phyloP scores from a whole-genome alignment of 805 yeast species.

The Wickerhamiella domercqiae region DNA sequence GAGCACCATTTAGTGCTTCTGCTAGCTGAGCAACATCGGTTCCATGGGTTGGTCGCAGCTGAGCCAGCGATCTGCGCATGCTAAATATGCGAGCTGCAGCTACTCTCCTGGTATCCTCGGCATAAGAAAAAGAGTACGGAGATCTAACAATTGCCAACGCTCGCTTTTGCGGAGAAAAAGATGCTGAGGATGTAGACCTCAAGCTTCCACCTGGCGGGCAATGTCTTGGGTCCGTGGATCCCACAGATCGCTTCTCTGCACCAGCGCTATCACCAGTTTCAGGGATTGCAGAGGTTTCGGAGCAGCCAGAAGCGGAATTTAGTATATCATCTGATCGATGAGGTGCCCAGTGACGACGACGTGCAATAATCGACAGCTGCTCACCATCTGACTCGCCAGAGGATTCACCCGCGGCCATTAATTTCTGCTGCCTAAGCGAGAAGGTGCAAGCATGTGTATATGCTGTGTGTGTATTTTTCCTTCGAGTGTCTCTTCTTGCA shows the following conservation, averaged over 20 bases:
- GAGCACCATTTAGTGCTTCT: not conserved
- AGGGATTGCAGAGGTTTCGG: too few species aligned
- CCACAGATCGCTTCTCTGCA: too few species aligned
- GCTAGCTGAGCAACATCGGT: not conserved
- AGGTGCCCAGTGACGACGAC: too few species aligned
- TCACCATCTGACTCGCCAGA: not conserved
- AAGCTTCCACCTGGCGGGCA: not conserved
- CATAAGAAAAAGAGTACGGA: slow-evolving; percentile 14
- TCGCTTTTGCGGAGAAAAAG: not conserved
- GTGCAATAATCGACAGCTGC: not conserved
- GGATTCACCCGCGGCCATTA: too few species aligned
- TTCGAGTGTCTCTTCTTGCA: too few species aligned
- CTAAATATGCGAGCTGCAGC: slow-evolving; percentile 13
- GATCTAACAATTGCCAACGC: slow-evolving; percentile 4
- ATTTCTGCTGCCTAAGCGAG: too few species aligned
- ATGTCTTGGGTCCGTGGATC: too few species aligned
- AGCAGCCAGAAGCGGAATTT: too few species aligned
- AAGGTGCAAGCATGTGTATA: too few species aligned
- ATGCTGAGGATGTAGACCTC: not conserved
- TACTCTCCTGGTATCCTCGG: slow-evolving; percentile 11
- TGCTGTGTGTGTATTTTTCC: too few species aligned
- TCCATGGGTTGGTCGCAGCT: not conserved
- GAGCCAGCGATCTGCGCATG: slow-evolving; percentile 9
- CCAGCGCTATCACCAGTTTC: too few species aligned
- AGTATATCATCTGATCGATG: too few species aligned